Evolutionary conservation across 2,329 filamentous ascomycete species (phyloP), one percentile per base, ranked within the genome.

Genomic region (Sclerotiophoma versabilis): DNA sequence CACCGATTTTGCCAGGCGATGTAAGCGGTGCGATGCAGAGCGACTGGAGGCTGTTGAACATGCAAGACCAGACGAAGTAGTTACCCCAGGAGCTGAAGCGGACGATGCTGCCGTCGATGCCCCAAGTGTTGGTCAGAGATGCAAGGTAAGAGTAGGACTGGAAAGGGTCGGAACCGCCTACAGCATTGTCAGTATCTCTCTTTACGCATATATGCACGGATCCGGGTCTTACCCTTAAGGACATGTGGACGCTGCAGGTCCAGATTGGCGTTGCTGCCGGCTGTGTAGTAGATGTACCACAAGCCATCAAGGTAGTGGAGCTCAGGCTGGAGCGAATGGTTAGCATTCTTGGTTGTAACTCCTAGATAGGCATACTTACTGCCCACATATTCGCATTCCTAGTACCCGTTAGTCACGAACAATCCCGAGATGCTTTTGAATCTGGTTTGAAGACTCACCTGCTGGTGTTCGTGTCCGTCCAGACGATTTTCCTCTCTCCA

Each of bases 221-320:
- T 20, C 4, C 1, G 15, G 3, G 4, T 55, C 65, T 43, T 57
- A 80, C 81, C 82, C 58, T 79, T 76, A 3, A 85, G 74, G 17
- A 83, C 84, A 50, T 85, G 79, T 4, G 78, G 68, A 10, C 79
- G 76, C 67, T 86, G 83, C 2, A 76, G 75, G 26, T 79, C 79
- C 1, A 84, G 70, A 55, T 83, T 75, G 2, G 69, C 73, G 12
- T 39, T 66, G 20, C 73, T 74, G 0, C 82, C 82, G 1, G 82
- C 80, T 0, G 82, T 82, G 64, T 85, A 86, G 70, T 85, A 86
- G 32, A 86, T 77, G 51, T 83, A 85, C 83, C 83, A 81, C 27
- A 64, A 62, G 36, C 65, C 62, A 29, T 79, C 75, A 7, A 84
- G 64, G 50, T 79, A 80, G 61, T 84, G 83, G 0, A 84, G 71